A percentile compares a stretch with the other conserved stretches of the same genome.
Evolutionary conservation across 306 rosid species (phyloP).

Genomic region (Malus sieversii): DNA sequence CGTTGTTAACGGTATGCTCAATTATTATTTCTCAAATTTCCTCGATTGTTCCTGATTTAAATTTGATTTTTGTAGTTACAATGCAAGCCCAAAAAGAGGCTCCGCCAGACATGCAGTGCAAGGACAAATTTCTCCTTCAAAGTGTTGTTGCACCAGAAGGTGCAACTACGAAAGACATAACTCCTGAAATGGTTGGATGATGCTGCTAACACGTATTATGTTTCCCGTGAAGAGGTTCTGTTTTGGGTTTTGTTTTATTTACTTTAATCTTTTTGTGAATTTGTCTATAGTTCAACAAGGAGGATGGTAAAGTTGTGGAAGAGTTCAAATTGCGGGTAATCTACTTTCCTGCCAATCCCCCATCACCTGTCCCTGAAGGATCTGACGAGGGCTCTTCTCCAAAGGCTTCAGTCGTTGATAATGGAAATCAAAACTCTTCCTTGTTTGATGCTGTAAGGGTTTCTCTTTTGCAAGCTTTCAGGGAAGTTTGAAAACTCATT

Average conservation of each 20-base stretch:
- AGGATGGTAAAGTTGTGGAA: slow-evolving; percentile 28
- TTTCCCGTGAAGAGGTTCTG: not conserved
- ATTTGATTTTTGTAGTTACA: slow-evolving; percentile 23
- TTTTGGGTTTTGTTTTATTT: not conserved
- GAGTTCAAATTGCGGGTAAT: slow-evolving; percentile 38
- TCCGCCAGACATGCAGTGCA: slow-evolving; percentile 42
- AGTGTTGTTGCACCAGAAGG: slow-evolving; percentile 37
- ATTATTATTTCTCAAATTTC: not conserved
- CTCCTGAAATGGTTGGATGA: slow-evolving; percentile 36
- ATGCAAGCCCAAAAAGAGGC: slow-evolving; percentile 43
- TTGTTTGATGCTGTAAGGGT: slow-evolving; percentile 40
- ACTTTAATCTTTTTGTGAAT: not conserved
- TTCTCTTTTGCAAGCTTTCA: not conserved
- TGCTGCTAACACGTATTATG: not conserved
- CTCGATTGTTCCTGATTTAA: not conserved
- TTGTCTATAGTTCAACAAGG: slow-evolving; percentile 35
- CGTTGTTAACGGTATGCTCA: not conserved
- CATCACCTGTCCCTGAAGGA: slow-evolving; percentile 43
- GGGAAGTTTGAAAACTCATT: not conserved
- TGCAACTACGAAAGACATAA: slow-evolving; percentile 24
- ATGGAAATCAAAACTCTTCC: slow-evolving; percentile 30
- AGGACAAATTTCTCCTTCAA: slow-evolving; percentile 50
- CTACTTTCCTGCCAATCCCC: slow-evolving; percentile 41
- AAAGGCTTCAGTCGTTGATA: slow-evolving; percentile 15
- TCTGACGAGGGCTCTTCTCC: slow-evolving; percentile 42